These are phyloP conservation scores for Myxozyma melibiosi DNA, from an alignment of 805 yeast genomes.

Conservation along the genomic window DNA sequence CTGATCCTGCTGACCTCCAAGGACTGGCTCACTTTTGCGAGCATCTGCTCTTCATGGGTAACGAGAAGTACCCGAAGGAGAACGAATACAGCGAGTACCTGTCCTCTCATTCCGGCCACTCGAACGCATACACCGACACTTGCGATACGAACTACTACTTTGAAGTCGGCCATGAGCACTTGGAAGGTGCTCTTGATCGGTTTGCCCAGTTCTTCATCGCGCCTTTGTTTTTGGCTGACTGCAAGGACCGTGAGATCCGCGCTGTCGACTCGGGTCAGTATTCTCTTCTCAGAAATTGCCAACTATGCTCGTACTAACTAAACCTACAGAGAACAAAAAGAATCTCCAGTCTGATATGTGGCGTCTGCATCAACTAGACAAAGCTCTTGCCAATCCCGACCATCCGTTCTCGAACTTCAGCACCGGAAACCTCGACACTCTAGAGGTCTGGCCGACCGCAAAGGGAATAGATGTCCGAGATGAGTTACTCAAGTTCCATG, in stretches of 20 bases:
- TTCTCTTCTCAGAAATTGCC: background rate
- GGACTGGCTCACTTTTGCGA: slow-evolving; percentile 93
- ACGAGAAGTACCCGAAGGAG: slow-evolving; percentile 72
- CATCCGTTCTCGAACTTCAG: slow-evolving; percentile 90
- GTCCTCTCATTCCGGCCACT: slow-evolving; percentile 81
- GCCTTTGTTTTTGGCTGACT: slow-evolving; percentile 71
- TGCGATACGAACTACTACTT: slow-evolving; percentile 90
- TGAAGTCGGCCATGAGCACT: slow-evolving; percentile 72
- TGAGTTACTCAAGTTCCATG: slow-evolving; percentile 74
- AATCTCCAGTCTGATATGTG: slow-evolving; percentile 86
- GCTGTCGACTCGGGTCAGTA: slow-evolving; percentile 77
- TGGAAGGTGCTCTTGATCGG: slow-evolving; percentile 87
- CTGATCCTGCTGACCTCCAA: slow-evolving; percentile 67
- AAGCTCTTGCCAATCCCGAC: slow-evolving; percentile 64
- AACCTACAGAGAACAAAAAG: slow-evolving; percentile 72
- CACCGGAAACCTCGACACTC: slow-evolving; percentile 81
- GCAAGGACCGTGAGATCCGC: slow-evolving; percentile 88
- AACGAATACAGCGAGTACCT: slow-evolving; percentile 74
- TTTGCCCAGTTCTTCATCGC: slow-evolving; percentile 88
- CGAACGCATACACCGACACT: slow-evolving; percentile 90
- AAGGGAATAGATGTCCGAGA: slow-evolving; percentile 76
- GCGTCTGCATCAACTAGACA: slow-evolving; percentile 85
- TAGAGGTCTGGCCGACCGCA: slow-evolving; percentile 63
- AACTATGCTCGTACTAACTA: background rate
- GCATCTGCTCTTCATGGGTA: slow-evolving; percentile 81